Percentiles rank a stretch among this genome's conserved stretches.
Evolutionary conservation across 192 early-diverging fungal genomes (phyloP).

Genomic region (Coemansia sp.): DNA sequence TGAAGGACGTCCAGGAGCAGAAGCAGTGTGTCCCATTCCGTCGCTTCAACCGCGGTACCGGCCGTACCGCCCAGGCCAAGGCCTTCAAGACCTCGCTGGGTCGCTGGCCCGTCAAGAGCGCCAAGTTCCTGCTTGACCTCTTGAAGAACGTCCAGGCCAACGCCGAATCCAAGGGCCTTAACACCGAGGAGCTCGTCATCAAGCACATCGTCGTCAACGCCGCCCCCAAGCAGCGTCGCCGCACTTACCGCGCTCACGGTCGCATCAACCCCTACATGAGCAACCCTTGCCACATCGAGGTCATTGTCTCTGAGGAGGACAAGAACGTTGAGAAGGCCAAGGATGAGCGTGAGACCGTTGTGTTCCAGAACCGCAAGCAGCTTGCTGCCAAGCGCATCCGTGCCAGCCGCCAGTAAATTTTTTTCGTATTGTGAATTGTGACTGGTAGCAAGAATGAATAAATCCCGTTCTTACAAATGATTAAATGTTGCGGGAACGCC

Average conservation of each 20-base stretch:
- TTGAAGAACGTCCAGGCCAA: constrained; percentile 98
- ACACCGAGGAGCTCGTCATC: constrained; percentile 85
- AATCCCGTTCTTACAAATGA: neutral
- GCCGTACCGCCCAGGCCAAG: constrained; percentile 97
- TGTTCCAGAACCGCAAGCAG: constrained; percentile 55
- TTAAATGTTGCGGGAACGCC: neutral
- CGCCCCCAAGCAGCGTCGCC: constrained; percentile 95
- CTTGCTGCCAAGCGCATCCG: constrained; percentile 53
- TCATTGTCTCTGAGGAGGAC: constrained; percentile 89
- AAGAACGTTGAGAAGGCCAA: constrained; percentile 79
- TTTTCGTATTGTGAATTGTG: neutral
- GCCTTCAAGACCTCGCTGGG: constrained; percentile 79
- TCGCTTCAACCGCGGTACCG: constrained; percentile 95
- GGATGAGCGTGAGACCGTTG: constrained; percentile 55
- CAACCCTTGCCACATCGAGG: constrained; percentile 96
- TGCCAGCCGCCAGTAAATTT: constrained; percentile 44
- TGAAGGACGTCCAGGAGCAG: constrained; percentile 94
- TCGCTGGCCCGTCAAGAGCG: constrained; percentile 98
- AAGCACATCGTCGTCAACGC: constrained; percentile 98
- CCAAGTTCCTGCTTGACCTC: constrained; percentile 89
- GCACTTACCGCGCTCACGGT: constrained; percentile 99
- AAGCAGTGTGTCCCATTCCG: constrained; percentile 98
- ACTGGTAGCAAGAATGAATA: constrained; percentile 7
- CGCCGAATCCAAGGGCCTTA: constrained; percentile 94
- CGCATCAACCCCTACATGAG: constrained; percentile 94